phyloP scores from a whole-genome alignment of 225 moss, liverwort and hornwort species.

The Bryum argenteum region DNA sequence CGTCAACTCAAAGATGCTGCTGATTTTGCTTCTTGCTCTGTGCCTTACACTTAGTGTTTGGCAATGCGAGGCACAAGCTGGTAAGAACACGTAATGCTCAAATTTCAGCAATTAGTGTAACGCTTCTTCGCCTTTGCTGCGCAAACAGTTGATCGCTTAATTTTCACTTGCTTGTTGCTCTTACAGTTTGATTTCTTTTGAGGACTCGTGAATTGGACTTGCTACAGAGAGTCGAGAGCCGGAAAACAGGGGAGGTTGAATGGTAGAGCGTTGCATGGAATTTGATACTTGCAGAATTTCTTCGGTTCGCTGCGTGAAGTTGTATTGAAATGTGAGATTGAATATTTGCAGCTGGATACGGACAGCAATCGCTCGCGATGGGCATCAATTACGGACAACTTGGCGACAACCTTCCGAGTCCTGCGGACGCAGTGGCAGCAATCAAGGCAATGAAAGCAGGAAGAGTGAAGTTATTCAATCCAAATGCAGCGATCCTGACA shows the following conservation, averaged over 20 bases:
- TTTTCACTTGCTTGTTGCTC: no score
- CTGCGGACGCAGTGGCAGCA: constrained; percentile 37
- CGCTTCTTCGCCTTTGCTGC: background rate
- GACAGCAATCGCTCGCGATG: constrained; percentile 38
- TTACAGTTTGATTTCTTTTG: background rate
- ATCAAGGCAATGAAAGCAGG: constrained; percentile 49
- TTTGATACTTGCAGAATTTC: background rate
- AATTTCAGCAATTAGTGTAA: background rate
- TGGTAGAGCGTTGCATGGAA: background rate
- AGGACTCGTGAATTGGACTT: background rate
- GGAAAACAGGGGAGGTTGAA: background rate
- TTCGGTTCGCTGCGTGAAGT: background rate
- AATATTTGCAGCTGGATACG: constrained; percentile 37
- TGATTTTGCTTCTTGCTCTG: constrained; percentile 25
- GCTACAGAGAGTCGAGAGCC: background rate
- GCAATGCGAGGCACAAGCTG: constrained; percentile 31
- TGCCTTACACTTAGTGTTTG: constrained; percentile 23
- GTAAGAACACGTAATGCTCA: constrained; percentile 21
- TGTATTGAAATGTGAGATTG: background rate
- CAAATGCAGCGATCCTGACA: constrained; percentile 41
- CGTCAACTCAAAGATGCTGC: constrained; percentile 14
- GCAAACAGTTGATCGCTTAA: background rate
- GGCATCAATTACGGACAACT: constrained; percentile 72
- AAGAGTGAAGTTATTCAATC: constrained; percentile 58
- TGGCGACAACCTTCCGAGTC: constrained; percentile 59